Conservation (phyloP, 768 basidiomycete species). For the Suillus ampliporus region DNA sequence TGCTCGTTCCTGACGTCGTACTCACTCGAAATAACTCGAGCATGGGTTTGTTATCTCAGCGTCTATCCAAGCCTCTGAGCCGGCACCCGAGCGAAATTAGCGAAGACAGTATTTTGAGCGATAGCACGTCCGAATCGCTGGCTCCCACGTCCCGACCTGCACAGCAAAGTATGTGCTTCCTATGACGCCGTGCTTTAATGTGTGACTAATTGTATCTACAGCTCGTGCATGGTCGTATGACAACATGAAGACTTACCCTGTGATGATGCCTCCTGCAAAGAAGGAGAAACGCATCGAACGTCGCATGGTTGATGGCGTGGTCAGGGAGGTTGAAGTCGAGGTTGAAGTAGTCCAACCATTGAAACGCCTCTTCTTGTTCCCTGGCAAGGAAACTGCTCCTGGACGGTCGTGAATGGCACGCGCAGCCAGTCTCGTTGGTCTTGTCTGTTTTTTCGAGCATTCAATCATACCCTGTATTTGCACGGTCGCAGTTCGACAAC, state of each 20-base stretch:
- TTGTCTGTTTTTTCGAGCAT: slow-evolving; percentile 20
- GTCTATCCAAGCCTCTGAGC: slow-evolving; percentile 44
- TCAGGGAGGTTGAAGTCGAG: slow-evolving; percentile 55
- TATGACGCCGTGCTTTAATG: slow-evolving; percentile 6
- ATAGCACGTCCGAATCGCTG: slow-evolving; percentile 28
- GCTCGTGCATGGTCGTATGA: slow-evolving; percentile 82
- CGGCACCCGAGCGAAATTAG: slow-evolving; percentile 48
- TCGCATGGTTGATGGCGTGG: slow-evolving; percentile 54
- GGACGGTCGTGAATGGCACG: slow-evolving; percentile 33
- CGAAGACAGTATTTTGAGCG: slow-evolving; percentile 38
- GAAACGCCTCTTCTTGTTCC: slow-evolving; percentile 76
- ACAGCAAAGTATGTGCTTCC: slow-evolving; percentile 54
- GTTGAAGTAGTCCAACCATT: slow-evolving; percentile 59
- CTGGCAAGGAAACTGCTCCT: slow-evolving; percentile 45
- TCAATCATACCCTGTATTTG: slow-evolving; percentile 36
- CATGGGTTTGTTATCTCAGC: slow-evolving; percentile 35
- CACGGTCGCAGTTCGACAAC: slow-evolving; percentile 28
- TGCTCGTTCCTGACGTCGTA: slow-evolving; percentile 57
- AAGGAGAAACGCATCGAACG: slow-evolving; percentile 58
- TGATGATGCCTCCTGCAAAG: slow-evolving; percentile 54
- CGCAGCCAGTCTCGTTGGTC: slow-evolving; percentile 1
- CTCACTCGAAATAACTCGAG: slow-evolving; percentile 39
- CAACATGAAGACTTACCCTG: slow-evolving; percentile 69
- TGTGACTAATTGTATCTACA: slow-evolving; percentile 30
- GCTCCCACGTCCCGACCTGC: slow-evolving; percentile 43